phyloP scores from a whole-genome alignment of 805 yeast species.

The Saturnispora serradocipensis region DNA sequence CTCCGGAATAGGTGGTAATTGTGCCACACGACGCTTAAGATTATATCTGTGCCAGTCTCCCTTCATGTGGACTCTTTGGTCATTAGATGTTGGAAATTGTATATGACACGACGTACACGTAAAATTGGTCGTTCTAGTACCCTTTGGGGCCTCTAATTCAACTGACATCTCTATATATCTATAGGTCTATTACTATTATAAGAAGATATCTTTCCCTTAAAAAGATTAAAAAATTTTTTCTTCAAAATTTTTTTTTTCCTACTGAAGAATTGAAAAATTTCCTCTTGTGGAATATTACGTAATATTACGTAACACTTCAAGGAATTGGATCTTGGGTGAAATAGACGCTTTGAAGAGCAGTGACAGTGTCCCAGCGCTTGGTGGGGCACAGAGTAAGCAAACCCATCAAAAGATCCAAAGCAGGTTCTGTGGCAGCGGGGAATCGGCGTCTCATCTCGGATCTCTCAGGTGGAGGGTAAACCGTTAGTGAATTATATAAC shows the following conservation, averaged over 20 bases:
- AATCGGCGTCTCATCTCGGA: slow-evolving; percentile 75
- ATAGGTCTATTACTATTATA: not conserved
- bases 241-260: not conserved
- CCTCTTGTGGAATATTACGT: not conserved
- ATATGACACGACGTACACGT: slow-evolving; percentile 90
- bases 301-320: not conserved
- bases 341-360: slow-evolving; percentile 56
- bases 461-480: slow-evolving; percentile 77
- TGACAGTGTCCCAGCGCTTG: slow-evolving; percentile 55
- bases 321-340: slow-evolving; percentile 71
- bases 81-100: slow-evolving; percentile 67
- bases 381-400: slow-evolving; percentile 74
- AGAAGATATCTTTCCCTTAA: not conserved
- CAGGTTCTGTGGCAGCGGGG: slow-evolving; percentile 82
- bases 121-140: slow-evolving; percentile 11
- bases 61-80: slow-evolving; percentile 90
- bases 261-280: not conserved
- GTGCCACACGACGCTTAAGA: slow-evolving; percentile 85
- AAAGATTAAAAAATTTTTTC: not conserved
- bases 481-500: slow-evolving; percentile 58
- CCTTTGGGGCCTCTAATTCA: slow-evolving; percentile 1
- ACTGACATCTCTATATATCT: not conserved
- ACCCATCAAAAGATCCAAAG: slow-evolving; percentile 63
- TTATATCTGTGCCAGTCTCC: slow-evolving; percentile 98
- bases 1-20: slow-evolving; percentile 53